These are phyloP conservation scores for Saksenaea vasiformis DNA, from an alignment of 371 early-diverging fungal genomes.

Conservation along the genomic window DNA sequence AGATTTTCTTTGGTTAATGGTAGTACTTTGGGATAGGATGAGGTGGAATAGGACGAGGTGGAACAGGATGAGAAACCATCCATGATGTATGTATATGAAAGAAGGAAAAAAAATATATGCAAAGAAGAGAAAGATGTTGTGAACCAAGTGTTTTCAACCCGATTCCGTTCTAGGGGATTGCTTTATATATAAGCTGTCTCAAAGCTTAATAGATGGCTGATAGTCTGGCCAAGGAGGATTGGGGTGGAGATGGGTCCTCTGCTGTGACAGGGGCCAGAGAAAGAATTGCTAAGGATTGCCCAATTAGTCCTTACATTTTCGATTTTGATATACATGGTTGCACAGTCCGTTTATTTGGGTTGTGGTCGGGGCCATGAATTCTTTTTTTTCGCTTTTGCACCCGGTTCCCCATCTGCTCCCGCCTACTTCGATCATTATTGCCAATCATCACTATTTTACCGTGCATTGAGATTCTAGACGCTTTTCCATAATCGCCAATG, in stretches of 20 bases:
- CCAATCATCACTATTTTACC: background rate
- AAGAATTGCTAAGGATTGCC: background rate
- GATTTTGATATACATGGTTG: background rate
- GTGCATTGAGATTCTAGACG: background rate
- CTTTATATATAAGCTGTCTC: background rate
- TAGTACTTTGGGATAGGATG: background rate
- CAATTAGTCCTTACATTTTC: background rate
- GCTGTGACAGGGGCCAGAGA: conserved; percentile 5
- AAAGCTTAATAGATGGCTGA: background rate
- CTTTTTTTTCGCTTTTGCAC: background rate
- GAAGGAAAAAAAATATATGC: background rate
- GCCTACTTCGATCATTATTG: background rate
- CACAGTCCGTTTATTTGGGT: conserved; percentile 1
- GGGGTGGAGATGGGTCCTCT: conserved; percentile 3
- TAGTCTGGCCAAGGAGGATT: background rate
- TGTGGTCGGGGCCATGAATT: background rate
- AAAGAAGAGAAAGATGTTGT: background rate
- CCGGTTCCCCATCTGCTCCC: background rate
- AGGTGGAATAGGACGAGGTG: background rate
- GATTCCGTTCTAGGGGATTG: background rate
- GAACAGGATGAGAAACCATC: background rate
- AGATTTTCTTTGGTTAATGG: conserved; percentile 24
- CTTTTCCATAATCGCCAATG: background rate
- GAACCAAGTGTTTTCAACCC: background rate
- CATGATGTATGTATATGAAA: background rate